These are phyloP conservation scores for Rhododendron williamsianum DNA, from an alignment of 148 eudicot genomes.

Conservation along the genomic window DNA sequence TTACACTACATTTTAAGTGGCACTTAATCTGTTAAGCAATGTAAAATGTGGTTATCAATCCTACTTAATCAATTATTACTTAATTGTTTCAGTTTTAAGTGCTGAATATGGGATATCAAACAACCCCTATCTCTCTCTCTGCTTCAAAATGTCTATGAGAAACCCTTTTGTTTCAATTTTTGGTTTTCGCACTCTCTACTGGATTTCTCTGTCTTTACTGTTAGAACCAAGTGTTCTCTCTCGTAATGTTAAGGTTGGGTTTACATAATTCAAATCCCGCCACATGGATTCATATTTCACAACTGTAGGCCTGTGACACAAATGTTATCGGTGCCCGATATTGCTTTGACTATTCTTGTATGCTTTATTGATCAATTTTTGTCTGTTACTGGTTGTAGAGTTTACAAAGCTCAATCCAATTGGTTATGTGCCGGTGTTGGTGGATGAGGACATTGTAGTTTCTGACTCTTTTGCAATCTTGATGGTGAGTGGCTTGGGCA, in stretches of 20 bases:
- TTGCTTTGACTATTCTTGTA: not conserved
- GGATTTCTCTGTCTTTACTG: too few species aligned
- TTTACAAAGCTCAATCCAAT: slow-evolving; percentile 70
- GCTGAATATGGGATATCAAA: too few species aligned
- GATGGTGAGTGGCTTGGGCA: slow-evolving; percentile 43
- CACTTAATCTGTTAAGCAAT: too few species aligned
- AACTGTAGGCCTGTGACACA: not conserved
- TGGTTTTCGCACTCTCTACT: too few species aligned
- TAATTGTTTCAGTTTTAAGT: too few species aligned
- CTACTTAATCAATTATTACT: too few species aligned
- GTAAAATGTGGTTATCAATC: too few species aligned
- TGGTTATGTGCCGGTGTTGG: slow-evolving; percentile 69
- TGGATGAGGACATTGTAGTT: slow-evolving; percentile 57
- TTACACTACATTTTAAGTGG: too few species aligned
- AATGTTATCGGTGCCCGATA: not conserved
- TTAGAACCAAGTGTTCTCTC: too few species aligned
- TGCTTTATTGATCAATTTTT: not conserved
- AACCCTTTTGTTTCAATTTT: too few species aligned
- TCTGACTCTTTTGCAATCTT: slow-evolving; percentile 84
- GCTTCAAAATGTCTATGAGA: too few species aligned
- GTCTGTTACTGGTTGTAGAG: slow-evolving; percentile 34
- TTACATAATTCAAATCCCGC: not conserved
- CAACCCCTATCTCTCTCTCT: too few species aligned
- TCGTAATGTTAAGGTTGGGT: not conserved
- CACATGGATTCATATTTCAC: not conserved